Percentiles rank a stretch among this genome's conserved stretches.
Evolutionary conservation across 2,329 filamentous ascomycete species (phyloP).

Genomic region (Graphilbum fragrans): DNA sequence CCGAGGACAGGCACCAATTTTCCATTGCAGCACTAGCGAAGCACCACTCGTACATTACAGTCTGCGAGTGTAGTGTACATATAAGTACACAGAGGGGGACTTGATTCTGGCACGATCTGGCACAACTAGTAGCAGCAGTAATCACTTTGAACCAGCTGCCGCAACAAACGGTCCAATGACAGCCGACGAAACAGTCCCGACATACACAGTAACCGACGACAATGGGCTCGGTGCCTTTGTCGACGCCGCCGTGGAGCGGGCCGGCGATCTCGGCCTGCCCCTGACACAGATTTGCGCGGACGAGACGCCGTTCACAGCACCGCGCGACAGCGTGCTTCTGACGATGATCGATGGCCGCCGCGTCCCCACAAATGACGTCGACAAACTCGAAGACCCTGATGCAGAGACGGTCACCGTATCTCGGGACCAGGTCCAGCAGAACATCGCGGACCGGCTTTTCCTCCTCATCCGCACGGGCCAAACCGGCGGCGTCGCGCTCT

Average conservation of each 20-base stretch:
- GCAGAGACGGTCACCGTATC: background rate
- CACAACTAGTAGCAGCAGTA: too few species aligned
- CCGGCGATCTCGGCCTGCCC: slow-evolving; percentile 10
- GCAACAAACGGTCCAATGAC: background rate
- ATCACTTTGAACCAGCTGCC: too few species aligned
- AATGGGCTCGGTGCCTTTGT: slow-evolving; percentile 4
- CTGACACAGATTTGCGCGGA: slow-evolving; percentile 7
- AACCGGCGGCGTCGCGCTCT: slow-evolving; percentile 16
- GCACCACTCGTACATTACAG: too few species aligned
- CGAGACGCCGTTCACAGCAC: background rate
- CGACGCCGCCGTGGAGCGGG: slow-evolving; percentile 3
- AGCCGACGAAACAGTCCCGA: background rate
- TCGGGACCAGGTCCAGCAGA: background rate
- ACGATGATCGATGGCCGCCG: background rate
- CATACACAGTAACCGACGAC: slow-evolving; percentile 9
- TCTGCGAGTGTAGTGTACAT: too few species aligned
- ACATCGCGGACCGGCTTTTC: slow-evolving; percentile 7
- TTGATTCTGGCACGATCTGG: too few species aligned
- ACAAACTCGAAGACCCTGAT: background rate
- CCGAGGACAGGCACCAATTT: too few species aligned
- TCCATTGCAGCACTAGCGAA: too few species aligned
- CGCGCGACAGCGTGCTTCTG: background rate
- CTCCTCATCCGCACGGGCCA: slow-evolving; percentile 7
- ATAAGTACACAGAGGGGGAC: too few species aligned
- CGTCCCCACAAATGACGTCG: background rate